Percentiles rank a stretch among this genome's conserved stretches.
Evolutionary conservation across 1,139 yeast species (phyloP).

Genomic region (Yamadazyma atmosphaerica): DNA sequence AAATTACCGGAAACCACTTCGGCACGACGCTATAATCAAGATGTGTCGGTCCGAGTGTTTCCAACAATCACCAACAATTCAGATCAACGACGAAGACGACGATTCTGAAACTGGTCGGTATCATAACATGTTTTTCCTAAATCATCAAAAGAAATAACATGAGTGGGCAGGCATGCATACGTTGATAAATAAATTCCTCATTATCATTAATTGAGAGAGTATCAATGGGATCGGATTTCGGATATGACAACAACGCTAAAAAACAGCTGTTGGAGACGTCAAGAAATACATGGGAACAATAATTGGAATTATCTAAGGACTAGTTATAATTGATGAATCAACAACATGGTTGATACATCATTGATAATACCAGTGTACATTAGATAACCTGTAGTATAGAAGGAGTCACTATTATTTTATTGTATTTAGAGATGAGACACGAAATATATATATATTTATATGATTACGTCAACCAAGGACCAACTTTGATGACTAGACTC

Average conservation of each 20-base stretch:
- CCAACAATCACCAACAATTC: not conserved
- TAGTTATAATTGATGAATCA: slow-evolving; percentile 3
- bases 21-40: slow-evolving; percentile 1
- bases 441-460: not conserved
- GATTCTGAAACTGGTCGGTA: not conserved
- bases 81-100: slow-evolving; percentile 3
- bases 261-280: not conserved
- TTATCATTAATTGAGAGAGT: slow-evolving; percentile 1
- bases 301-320: not conserved
- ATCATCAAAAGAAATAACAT: not conserved
- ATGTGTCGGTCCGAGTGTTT: slow-evolving; percentile 1
- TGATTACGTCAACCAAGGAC: not conserved
- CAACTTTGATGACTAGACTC: too few relatives aligned
- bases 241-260: not conserved
- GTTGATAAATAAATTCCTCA: not conserved
- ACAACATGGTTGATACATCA: not conserved
- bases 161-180: not conserved
- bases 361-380: slow-evolving; percentile 1
- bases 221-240: not conserved
- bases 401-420: not conserved
- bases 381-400: slow-evolving; percentile 1
- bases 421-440: not conserved
- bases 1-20: not conserved
- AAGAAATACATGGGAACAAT: not conserved
- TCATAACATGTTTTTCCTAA: not conserved